These are phyloP conservation scores for Alectoria sarmentosa DNA, from an alignment of 495 filamentous ascomycete genomes.

Conservation along the genomic window DNA sequence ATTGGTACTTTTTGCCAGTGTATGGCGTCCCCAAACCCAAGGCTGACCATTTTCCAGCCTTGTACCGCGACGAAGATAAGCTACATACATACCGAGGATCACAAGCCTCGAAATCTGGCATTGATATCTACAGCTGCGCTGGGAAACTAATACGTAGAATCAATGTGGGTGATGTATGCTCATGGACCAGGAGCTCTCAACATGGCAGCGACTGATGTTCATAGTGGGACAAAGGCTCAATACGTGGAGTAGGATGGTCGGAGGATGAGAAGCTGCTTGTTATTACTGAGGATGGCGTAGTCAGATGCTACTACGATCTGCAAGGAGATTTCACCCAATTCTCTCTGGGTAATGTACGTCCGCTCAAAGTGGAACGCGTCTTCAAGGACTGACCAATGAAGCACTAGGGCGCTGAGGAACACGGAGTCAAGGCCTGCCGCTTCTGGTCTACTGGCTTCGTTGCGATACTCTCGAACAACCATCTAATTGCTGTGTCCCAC, in stretches of 20 bases:
- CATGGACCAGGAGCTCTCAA: conserved; percentile 18
- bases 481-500: conserved; percentile 74
- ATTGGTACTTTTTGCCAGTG: conserved; percentile 55
- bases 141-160: conserved; percentile 74
- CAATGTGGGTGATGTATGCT: conserved; percentile 41
- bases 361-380: neutral
- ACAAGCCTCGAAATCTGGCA: conserved; percentile 68
- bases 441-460: conserved; percentile 93
- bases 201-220: conserved; percentile 27
- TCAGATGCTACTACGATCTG: conserved; percentile 85
- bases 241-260: conserved; percentile 91
- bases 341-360: conserved; percentile 73
- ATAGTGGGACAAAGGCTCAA: conserved; percentile 84
- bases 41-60: conserved; percentile 47
- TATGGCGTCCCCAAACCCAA: neutral
- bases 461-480: conserved; percentile 84
- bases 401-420: conserved; percentile 68
- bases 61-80: conserved; percentile 83
- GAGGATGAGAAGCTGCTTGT: conserved; percentile 92
- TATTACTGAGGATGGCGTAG: conserved; percentile 81
- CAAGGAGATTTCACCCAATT: conserved; percentile 94
- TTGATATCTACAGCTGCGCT: conserved; percentile 90
- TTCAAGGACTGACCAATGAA: conserved; percentile 23
- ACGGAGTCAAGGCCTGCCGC: conserved; percentile 75
- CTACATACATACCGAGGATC: conserved; percentile 67